Base-by-base conservation (phyloP, 306 rosid species). In the Prunus fruticosa region DNA sequence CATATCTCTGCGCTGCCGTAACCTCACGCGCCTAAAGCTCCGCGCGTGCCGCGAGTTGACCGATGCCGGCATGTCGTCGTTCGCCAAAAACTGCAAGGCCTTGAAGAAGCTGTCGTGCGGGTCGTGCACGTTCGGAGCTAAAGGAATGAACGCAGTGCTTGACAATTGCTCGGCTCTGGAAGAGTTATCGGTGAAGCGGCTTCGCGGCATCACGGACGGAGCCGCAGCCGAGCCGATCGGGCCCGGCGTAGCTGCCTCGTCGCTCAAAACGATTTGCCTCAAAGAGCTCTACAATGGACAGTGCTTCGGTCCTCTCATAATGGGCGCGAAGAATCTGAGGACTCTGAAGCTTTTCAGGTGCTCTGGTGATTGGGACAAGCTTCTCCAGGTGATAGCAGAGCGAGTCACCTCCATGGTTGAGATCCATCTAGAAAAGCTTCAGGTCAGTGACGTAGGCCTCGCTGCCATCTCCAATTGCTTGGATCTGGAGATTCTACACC, bases 61-160 rank as follows among this genome's bases (percentile, higher is more conserved):
- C 4, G 98, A 96, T 52, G 72, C 84, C 0, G 99, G 99, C 20
- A 87, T 96, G 93, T 89, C 84, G 54, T 83, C 77, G 5, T 93
- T 96, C 22, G 93, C 97, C 0, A 88, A 85, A 80, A 96, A 96
- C 64, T 96, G 99, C 84, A 88, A 81, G 81, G 88, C 89, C 46
- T 85, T 96, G 94, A 96, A 89, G 86, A 96, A 96, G 83, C 93
- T 96, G 23, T 96, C 99, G 8, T 96, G 99, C 62, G 99, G 96
- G 80, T 96, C 96, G 8, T 96, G 99, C 84, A 83, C 84, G 0
- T 96, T 96, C 69, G 98, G 99, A 69, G 84, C 99, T 23, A 91
- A 81, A 71, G 99, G 94, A 4, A 89, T 92, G 98, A 92, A 92
- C 89, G 98, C 99, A 0, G 88, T 96, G 66, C 91, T 96, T 18